These are phyloP conservation scores for Boehmeria nivea DNA, from an alignment of 306 rosid species.

Conservation along the genomic window DNA sequence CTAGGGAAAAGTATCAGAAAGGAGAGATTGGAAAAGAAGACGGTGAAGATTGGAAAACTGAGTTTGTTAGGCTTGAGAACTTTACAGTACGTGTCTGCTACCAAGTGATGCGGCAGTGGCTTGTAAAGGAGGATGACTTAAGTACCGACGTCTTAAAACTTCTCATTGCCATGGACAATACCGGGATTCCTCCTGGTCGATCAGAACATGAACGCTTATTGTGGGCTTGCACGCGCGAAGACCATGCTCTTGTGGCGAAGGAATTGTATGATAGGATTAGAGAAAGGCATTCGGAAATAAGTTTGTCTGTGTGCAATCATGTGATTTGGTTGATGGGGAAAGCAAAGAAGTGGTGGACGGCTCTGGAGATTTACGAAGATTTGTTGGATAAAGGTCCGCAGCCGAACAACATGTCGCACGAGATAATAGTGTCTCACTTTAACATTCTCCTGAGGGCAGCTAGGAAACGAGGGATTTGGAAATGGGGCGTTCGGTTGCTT, in stretches of 20 bases:
- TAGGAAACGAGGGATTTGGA: conserved; percentile 72
- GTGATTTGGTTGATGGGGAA: conserved; percentile 91
- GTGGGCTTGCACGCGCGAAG: conserved; percentile 95
- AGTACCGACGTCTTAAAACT: conserved; percentile 58
- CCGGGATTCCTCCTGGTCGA: conserved; percentile 49
- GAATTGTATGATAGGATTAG: conserved; percentile 73
- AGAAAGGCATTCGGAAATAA: conserved; percentile 49
- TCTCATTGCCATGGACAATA: conserved; percentile 60
- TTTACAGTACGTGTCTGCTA: conserved; percentile 73
- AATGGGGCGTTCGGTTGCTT: conserved; percentile 86
- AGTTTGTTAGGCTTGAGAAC: conserved; percentile 58
- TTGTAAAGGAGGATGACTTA: conserved; percentile 43
- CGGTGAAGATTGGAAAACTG: conserved; percentile 64
- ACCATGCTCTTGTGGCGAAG: conserved; percentile 64
- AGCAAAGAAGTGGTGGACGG: conserved; percentile 97
- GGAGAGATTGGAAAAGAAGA: conserved; percentile 57
- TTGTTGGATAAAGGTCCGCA: conserved; percentile 86
- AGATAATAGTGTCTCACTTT: conserved; percentile 71
- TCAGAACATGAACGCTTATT: conserved; percentile 63
- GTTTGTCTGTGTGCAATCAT: conserved; percentile 86
- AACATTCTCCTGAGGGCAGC: conserved; percentile 77
- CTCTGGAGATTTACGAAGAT: conserved; percentile 86
- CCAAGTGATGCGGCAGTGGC: conserved; percentile 93
- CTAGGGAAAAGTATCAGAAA: conserved; percentile 51
- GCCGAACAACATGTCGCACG: conserved; percentile 83